Percentiles rank a stretch among this genome's conserved stretches.
Conservation (phyloP, 2,329 filamentous ascomycete genomes). For the Metarhizium anisopliae region DNA sequence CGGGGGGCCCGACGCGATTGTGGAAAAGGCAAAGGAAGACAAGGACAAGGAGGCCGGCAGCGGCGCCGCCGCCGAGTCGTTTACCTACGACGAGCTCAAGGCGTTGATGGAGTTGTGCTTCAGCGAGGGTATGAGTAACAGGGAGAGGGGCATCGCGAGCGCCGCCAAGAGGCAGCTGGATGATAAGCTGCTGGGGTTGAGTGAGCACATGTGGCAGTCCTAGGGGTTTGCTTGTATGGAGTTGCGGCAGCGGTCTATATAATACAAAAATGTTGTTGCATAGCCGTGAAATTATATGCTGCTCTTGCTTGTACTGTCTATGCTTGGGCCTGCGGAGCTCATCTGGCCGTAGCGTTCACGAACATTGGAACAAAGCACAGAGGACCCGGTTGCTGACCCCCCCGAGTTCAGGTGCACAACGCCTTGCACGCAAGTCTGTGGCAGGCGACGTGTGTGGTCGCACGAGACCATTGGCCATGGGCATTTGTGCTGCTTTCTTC, state of each 20-base stretch:
- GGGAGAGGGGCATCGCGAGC: constrained; percentile 57
- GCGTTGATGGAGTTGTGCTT: constrained; percentile 57
- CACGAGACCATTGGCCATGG: no score
- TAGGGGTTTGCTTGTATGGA: background rate
- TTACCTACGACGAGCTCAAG: constrained; percentile 59
- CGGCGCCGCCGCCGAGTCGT: constrained; percentile 27
- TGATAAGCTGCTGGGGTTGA: constrained; percentile 60
- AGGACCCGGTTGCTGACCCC: no score
- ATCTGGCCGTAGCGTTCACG: no score
- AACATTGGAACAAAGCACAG: no score
- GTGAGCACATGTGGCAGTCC: constrained; percentile 63
- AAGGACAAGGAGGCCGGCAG: constrained; percentile 23
- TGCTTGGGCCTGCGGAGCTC: no score
- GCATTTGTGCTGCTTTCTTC: background rate
- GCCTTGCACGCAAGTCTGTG: no score
- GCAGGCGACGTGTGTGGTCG: no score
- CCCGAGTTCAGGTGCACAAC: no score
- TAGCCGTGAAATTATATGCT: no score
- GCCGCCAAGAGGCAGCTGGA: constrained; percentile 61
- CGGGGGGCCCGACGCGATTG: constrained; percentile 54
- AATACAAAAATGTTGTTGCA: no score
- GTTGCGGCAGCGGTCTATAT: no score
- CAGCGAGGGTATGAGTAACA: constrained; percentile 56
- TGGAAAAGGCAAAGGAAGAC: constrained; percentile 49
- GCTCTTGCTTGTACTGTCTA: no score